These are phyloP conservation scores for Monosporascus sp. DNA, from an alignment of 2,329 filamentous ascomycete species.

Conservation along the genomic window DNA sequence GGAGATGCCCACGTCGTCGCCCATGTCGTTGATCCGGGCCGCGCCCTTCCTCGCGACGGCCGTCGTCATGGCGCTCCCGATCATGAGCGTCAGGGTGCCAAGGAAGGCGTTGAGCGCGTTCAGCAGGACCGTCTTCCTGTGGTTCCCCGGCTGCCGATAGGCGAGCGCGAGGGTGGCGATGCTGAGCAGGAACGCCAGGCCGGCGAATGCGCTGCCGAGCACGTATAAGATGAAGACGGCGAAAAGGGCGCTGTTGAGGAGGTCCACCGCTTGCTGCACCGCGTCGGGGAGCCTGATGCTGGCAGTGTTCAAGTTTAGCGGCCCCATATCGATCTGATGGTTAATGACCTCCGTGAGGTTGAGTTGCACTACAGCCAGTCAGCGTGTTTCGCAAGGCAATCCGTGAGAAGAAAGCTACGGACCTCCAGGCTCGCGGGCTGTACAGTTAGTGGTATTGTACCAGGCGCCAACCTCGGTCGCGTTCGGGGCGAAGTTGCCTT, in stretches of 20 bases:
- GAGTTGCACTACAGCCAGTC: conserved; percentile 25
- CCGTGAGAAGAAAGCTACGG: conserved; percentile 13
- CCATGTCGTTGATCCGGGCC: conserved; percentile 36
- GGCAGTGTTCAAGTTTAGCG: conserved; percentile 38
- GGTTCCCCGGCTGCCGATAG: conserved; percentile 4
- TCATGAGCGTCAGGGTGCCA: conserved; percentile 31
- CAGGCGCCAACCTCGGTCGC: conserved; percentile 30
- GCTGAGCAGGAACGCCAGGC: conserved; percentile 37
- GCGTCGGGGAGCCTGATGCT: conserved; percentile 40
- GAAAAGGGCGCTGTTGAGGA: conserved; percentile 44
- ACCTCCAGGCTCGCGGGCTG: conserved; percentile 33
- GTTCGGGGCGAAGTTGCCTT: conserved; percentile 41
- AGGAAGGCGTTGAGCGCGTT: conserved; percentile 35
- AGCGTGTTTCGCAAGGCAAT: conserved; percentile 1
- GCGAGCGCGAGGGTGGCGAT: conserved; percentile 26
- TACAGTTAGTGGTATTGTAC: conserved; percentile 42
- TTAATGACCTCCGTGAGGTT: conserved; percentile 45
- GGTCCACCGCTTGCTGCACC: conserved; percentile 42
- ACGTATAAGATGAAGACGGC: conserved; percentile 45
- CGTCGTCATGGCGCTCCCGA: conserved; percentile 40
- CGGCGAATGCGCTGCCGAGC: conserved; percentile 36
- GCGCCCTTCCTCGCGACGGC: conserved; percentile 36
- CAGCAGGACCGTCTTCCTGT: conserved; percentile 18
- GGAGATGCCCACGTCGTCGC: conserved; percentile 39
- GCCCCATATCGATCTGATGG: conserved; percentile 39